These are phyloP conservation scores for Turritis glabra DNA, from an alignment of 345 rosid species.

Conservation along the genomic window DNA sequence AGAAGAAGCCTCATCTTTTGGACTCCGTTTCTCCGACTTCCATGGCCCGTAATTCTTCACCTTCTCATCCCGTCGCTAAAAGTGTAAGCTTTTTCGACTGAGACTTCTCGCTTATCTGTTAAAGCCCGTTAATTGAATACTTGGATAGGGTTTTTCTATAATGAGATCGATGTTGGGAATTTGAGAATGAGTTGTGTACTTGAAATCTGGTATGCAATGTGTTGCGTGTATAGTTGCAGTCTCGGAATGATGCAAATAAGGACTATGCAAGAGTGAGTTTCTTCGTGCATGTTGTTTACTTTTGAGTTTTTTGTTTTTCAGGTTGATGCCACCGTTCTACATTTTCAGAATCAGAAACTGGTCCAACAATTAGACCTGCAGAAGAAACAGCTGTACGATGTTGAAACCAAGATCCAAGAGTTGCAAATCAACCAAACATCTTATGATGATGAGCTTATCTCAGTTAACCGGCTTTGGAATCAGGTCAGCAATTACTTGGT, in stretches of 20 bases:
- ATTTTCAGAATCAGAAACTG: slow-evolving; percentile 77
- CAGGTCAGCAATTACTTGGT: slow-evolving; percentile 33
- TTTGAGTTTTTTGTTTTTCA: slow-evolving; percentile 11
- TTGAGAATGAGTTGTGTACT: not conserved
- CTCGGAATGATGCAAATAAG: not conserved
- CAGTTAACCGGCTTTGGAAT: slow-evolving; percentile 71
- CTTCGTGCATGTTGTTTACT: not conserved
- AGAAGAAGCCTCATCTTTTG: slow-evolving; percentile 64
- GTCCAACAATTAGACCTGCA: slow-evolving; percentile 77
- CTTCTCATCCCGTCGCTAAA: slow-evolving; percentile 51
- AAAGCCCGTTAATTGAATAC: not conserved
- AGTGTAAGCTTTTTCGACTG: slow-evolving; percentile 35
- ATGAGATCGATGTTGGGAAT: not conserved
- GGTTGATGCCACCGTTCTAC: slow-evolving; percentile 84
- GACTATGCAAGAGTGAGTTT: not conserved
- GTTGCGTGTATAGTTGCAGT: not conserved
- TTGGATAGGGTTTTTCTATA: not conserved
- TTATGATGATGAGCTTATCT: slow-evolving; percentile 63
- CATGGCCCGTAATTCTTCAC: slow-evolving; percentile 54
- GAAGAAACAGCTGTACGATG: slow-evolving; percentile 67
- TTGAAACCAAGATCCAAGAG: slow-evolving; percentile 59
- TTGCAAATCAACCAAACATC: slow-evolving; percentile 58
- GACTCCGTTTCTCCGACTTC: slow-evolving; percentile 49
- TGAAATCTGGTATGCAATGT: not conserved
- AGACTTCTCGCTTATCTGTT: not conserved